phyloP scores from a whole-genome alignment of 2,329 filamentous ascomycete genomes.

The Spiromastix sp. region DNA sequence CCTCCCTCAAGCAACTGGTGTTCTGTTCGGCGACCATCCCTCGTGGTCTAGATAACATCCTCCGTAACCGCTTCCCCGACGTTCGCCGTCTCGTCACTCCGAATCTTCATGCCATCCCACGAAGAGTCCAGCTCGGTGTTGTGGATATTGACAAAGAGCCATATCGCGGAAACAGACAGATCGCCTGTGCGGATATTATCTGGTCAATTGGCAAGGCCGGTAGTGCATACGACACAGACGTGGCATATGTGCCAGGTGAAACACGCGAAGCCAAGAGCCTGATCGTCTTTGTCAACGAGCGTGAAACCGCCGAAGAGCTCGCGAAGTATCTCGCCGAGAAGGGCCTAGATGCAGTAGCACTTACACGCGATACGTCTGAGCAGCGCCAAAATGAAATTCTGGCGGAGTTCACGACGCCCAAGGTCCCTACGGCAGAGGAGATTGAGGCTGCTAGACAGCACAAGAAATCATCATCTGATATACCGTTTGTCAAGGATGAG shows the following conservation, averaged over 20 bases:
- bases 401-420: slow-evolving; percentile 54
- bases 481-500: slow-evolving; percentile 5
- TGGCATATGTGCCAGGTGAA: slow-evolving; percentile 24
- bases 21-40: slow-evolving; percentile 96
- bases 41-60: slow-evolving; percentile 71
- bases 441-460: slow-evolving; percentile 5
- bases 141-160: slow-evolving; percentile 88
- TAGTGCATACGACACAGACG: slow-evolving; percentile 28
- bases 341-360: slow-evolving; percentile 76
- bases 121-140: slow-evolving; percentile 85
- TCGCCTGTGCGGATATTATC: slow-evolving; percentile 90
- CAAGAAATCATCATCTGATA: slow-evolving; percentile 9
- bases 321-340: slow-evolving; percentile 70
- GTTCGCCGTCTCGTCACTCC: slow-evolving; percentile 84
- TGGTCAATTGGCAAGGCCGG: slow-evolving; percentile 84
- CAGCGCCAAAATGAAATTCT: slow-evolving; percentile 68
- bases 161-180: slow-evolving; percentile 82
- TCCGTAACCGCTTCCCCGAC: slow-evolving; percentile 71
- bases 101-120: slow-evolving; percentile 90
- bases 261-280: slow-evolving; percentile 65
- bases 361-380: slow-evolving; percentile 75
- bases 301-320: slow-evolving; percentile 74
- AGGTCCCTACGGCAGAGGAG: slow-evolving; percentile 13
- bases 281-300: slow-evolving; percentile 93
- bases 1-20: slow-evolving; percentile 75